Evolutionary conservation across 2,329 filamentous ascomycete genomes (phyloP), one percentile per base, ranked within the genome.

Genomic region (Pseudogymnoascus sp.): DNA sequence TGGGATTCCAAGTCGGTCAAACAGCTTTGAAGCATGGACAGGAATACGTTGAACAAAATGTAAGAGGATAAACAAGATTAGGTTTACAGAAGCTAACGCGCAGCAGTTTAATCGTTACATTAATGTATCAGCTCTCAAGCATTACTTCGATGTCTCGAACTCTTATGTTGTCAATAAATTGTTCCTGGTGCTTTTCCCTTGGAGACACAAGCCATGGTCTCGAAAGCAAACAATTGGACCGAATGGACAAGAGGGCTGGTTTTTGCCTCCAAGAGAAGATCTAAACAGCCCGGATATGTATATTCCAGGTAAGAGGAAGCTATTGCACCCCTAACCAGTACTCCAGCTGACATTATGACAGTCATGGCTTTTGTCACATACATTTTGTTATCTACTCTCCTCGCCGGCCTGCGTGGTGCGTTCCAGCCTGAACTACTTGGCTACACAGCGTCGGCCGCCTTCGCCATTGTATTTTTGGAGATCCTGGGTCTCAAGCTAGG

Each of bases 121-220:
- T 76, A 96, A 92, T 72, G 89, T 97, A 69, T 88, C 89, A 12
- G 91, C 91, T 16, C 83, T 99, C 49, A 99, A 99, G 77, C 94
- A 97, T 78, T 99, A 97, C 82, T 99, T 99, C 80, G 97, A 97
- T 78, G 94, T 99, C 67, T 95, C 92, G 68, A 99, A 99, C 81
- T 90, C 85, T 64, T 99, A 99, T 77, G 94, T 99, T 73, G 82
- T 95, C 73, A 91, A 88, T 78, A 99, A 99, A 78, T 83, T 99
- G 64, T 86, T 89, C 73, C 85, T 99, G 64, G 93, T 99, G 64
- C 86, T 99, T 65, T 96, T 97, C 76, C 94, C 94, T 61, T 99
- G 94, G 93, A 84, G 93, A 69, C 95, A 99, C 77, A 92, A 92
- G 78, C 93, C 93, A 5, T 99, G 94, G 94, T 95, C 91, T 64